These are phyloP conservation scores for Xylaria sp. DNA, from an alignment of 2,329 filamentous ascomycete species.

Conservation along the genomic window DNA sequence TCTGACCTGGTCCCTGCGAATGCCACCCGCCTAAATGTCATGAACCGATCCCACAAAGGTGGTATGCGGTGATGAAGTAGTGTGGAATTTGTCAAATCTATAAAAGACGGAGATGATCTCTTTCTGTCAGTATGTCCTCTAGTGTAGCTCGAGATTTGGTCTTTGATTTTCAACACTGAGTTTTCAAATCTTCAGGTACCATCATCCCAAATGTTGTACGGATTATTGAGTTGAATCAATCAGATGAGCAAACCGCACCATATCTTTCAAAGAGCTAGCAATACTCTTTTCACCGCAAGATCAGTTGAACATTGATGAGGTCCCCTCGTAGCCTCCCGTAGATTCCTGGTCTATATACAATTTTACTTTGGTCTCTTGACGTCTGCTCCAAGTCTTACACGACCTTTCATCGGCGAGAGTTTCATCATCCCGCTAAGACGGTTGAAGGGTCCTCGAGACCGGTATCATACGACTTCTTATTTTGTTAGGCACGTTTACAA, in stretches of 20 bases:
- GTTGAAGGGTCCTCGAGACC: too few species aligned
- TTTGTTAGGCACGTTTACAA: too few species aligned
- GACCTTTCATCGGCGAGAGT: too few species aligned
- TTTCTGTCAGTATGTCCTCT: slow-evolving; percentile 30
- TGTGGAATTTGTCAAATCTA: slow-evolving; percentile 44
- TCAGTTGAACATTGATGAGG: too few species aligned
- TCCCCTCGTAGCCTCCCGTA: too few species aligned
- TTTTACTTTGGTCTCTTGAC: too few species aligned
- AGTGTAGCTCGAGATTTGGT: slow-evolving; percentile 35
- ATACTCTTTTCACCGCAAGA: too few species aligned
- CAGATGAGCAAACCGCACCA: neutral
- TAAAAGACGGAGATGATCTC: slow-evolving; percentile 42
- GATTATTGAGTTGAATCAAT: neutral
- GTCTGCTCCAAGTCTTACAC: too few species aligned
- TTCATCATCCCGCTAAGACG: too few species aligned
- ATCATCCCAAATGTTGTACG: too few species aligned
- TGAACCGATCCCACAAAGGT: slow-evolving; percentile 37
- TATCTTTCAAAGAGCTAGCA: neutral
- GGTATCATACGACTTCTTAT: too few species aligned
- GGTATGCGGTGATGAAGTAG: slow-evolving; percentile 41
- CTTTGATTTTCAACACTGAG: slow-evolving; percentile 44
- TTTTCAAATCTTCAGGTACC: neutral
- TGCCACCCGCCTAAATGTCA: slow-evolving; percentile 32
- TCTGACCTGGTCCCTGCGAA: slow-evolving; percentile 34
- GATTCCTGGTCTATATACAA: too few species aligned